Conservation (phyloP, 2,329 filamentous ascomycete genomes). For the Colletotrichum godetiae region DNA sequence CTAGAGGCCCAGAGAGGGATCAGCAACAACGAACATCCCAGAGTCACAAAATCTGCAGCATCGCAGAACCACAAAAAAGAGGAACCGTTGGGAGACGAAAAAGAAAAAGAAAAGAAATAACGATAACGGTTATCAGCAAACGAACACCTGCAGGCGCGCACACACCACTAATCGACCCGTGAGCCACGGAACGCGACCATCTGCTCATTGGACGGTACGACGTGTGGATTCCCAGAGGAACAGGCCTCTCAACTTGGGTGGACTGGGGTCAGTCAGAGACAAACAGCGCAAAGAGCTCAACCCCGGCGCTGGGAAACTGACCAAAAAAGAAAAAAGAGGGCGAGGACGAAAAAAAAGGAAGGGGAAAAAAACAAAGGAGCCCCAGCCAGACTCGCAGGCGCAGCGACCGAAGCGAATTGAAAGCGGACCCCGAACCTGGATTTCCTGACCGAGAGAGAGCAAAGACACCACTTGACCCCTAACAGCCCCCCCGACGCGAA, state of each 20-base stretch:
- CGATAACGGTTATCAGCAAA: slow-evolving; percentile 25
- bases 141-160: slow-evolving; percentile 15
- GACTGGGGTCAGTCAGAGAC: slow-evolving; percentile 31
- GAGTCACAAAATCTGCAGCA: slow-evolving; percentile 19
- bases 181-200: slow-evolving; percentile 5
- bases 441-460: background rate
- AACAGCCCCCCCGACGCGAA: slow-evolving; percentile 16
- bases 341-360: background rate
- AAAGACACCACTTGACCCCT: background rate
- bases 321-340: background rate
- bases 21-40: slow-evolving; percentile 10
- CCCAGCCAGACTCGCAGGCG: slow-evolving; percentile 20
- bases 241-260: slow-evolving; percentile 11
- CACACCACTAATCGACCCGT: slow-evolving; percentile 18
- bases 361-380: slow-evolving; percentile 10
- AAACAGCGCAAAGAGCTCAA: slow-evolving; percentile 11
- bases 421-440: slow-evolving; percentile 26
- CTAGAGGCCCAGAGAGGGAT: background rate
- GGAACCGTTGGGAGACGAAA: background rate
- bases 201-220: background rate
- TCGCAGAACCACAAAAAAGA: slow-evolving; percentile 7
- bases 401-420: slow-evolving; percentile 25
- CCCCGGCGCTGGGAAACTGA: background rate
- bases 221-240: slow-evolving; percentile 14
- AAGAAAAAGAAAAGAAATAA: slow-evolving; percentile 15